These are phyloP conservation scores for Vanrija pseudolonga DNA, from an alignment of 1,284 basidiomycete genomes.

Conservation along the genomic window DNA sequence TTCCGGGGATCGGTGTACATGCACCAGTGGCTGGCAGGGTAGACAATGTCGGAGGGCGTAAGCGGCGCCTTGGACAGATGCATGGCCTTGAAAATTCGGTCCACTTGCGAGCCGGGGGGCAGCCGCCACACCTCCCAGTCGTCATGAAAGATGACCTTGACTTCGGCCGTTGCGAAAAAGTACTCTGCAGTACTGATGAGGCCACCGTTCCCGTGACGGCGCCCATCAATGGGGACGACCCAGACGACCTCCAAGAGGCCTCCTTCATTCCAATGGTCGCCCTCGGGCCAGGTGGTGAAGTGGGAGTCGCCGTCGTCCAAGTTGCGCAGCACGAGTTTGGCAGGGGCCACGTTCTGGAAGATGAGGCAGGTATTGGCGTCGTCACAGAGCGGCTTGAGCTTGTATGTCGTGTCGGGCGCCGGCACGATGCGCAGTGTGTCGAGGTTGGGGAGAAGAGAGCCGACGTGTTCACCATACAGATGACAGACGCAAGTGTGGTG, in stretches of 20 bases:
- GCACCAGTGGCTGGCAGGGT: no score
- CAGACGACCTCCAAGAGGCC: background rate
- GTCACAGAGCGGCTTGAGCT: background rate
- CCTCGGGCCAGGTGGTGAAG: background rate
- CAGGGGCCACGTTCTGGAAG: background rate
- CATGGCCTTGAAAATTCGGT: no score
- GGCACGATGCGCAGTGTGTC: background rate
- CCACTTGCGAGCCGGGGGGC: no score
- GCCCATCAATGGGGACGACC: background rate
- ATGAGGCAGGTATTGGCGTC: background rate
- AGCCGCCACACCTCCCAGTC: no score
- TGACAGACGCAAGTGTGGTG: constrained; percentile 1
- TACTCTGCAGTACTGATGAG: no score
- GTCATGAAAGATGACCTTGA: no score
- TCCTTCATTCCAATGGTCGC: background rate
- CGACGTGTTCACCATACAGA: background rate
- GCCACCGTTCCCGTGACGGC: background rate
- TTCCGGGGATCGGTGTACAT: no score
- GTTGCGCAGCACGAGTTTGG: background rate
- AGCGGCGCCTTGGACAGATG: no score
- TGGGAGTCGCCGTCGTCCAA: background rate
- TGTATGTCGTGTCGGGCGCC: background rate
- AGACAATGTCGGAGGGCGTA: no score
- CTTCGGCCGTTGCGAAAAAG: no score
- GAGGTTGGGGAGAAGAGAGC: background rate